Evolutionary conservation across 768 basidiomycete genomes (phyloP).

Genomic region (Hypholoma sublateritium): DNA sequence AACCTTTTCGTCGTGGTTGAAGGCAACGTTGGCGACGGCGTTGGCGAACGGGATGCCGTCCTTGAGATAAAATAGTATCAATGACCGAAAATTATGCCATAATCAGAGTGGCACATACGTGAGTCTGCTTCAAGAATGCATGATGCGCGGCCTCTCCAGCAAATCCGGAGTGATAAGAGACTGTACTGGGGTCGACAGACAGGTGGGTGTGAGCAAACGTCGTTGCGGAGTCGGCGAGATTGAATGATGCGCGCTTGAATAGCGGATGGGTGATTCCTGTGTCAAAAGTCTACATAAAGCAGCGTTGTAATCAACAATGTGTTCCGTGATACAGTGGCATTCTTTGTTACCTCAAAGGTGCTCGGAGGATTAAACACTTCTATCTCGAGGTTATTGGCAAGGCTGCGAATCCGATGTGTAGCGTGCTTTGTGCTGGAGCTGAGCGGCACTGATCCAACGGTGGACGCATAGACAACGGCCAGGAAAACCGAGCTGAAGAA

Average conservation of each 20-base stretch:
- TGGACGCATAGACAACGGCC: conserved; percentile 27
- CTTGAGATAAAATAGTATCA: conserved; percentile 10
- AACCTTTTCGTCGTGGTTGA: conserved; percentile 25
- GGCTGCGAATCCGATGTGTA: conserved; percentile 29
- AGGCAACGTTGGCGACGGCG: conserved; percentile 35
- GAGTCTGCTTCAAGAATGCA: conserved; percentile 26
- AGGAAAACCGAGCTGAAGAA: conserved; percentile 28
- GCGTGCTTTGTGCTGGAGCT: conserved; percentile 28
- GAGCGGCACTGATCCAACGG: conserved; percentile 24
- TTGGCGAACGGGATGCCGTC: conserved; percentile 32
- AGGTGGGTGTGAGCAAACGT: conserved; percentile 25
- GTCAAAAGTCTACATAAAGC: conserved; percentile 27
- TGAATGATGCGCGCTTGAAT: conserved; percentile 22
- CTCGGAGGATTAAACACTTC: conserved; percentile 37
- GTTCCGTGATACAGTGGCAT: neutral
- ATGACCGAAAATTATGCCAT: too few species aligned
- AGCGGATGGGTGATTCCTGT: conserved; percentile 30
- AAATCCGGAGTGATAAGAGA: conserved; percentile 28
- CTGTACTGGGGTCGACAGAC: conserved; percentile 16
- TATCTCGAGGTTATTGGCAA: conserved; percentile 29
- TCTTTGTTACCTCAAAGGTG: conserved; percentile 29
- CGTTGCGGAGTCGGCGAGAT: conserved; percentile 22
- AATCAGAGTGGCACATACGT: conserved; percentile 12
- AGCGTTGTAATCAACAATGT: neutral
- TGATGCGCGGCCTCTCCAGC: conserved; percentile 23